Percentiles rank a stretch among this genome's conserved stretches.
Conservation (phyloP, 169 alveolate genomes). For the Plasmodium gaboni region DNA sequence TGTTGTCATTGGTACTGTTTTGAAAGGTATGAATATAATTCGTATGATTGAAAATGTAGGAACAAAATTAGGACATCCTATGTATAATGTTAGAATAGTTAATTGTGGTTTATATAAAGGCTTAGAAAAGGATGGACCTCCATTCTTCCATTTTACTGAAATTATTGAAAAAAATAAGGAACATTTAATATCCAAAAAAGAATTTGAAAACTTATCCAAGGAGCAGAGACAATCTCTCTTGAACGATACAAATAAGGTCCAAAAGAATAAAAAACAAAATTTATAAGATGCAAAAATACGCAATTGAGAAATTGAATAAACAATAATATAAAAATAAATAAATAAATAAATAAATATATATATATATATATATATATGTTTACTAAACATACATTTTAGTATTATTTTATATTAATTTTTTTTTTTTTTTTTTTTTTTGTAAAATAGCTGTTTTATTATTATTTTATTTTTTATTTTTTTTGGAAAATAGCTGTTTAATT, state of each 20-base stretch:
- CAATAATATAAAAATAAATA: too few relatives aligned
- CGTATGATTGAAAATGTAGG: slow-evolving; percentile 76
- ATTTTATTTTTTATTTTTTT: too few relatives aligned
- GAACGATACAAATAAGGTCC: slow-evolving; percentile 3
- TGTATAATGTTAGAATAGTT: slow-evolving; percentile 62
- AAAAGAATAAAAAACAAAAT: slow-evolving; percentile 1
- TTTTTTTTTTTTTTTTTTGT: too few relatives aligned
- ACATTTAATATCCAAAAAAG: slow-evolving; percentile 51
- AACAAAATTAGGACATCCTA: slow-evolving; percentile 67
- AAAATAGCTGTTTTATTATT: too few relatives aligned
- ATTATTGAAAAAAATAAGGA: slow-evolving; percentile 38
- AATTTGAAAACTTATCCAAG: slow-evolving; percentile 37
- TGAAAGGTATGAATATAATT: slow-evolving; percentile 85
- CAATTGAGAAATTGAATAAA: background rate
- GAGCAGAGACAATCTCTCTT: slow-evolving; percentile 22
- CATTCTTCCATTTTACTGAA: slow-evolving; percentile 40
- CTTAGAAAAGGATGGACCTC: slow-evolving; percentile 67
- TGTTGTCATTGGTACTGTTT: slow-evolving; percentile 86
- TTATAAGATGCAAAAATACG: background rate
- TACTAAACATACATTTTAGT: too few relatives aligned
- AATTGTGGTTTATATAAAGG: slow-evolving; percentile 60
- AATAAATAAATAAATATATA: too few relatives aligned
- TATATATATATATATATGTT: too few relatives aligned
- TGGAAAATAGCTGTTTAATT: too few relatives aligned
- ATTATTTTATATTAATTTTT: too few relatives aligned